Evolutionary conservation across 352 stramenopile genomes (phyloP), one percentile per base, ranked within the genome.

Genomic region (Labyrinthula sp.): DNA sequence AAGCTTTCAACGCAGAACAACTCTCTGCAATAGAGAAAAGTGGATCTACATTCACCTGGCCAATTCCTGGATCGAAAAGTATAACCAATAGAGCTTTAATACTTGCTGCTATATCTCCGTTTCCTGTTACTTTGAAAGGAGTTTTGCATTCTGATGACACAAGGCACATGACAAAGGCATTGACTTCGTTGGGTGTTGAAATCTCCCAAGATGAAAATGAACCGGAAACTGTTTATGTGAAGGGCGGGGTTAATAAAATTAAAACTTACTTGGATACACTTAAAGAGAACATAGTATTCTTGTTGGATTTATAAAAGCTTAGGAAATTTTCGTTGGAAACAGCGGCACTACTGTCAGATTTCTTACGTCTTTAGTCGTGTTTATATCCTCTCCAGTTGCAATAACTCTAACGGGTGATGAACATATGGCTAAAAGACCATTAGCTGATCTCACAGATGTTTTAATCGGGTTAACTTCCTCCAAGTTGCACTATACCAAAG

Each of bases 61-160:
- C 68, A 15, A 71, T 97, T 26, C 86, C 88, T 3, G 83, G 85
- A 37, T 94, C 79, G 40, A 96, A 97, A 64, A 94, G 79, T n/a
- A 77, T 97, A 31, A 92, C 79, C 36, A 97, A 97, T 65, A 77
- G 86, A 14, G 88, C 89, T 45, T 62, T 95, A 28, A 67, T 96
- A 17, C 71, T 97, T 48, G 80, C 86, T 0, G 83, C 83, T 12
- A 66, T 97, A 8, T 82, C 72, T 22, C 62, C 77, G 9, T 81
- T 59, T 18, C 54, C 31, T 9, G 68, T 54, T 10, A 52, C 21
- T 8, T 37, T 72, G 6, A 26, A 52, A 7, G 92, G 92, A 17
- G 64, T 96, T 10, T 61, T 97, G 38, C 82, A 94, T 57, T 91
- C 72, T 12, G 85, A 95, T 50, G 88, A 97, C 59, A 95, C 91